Evolutionary conservation across 2,329 filamentous ascomycete species (phyloP).

Genomic region (Teratosphaeria viscida): DNA sequence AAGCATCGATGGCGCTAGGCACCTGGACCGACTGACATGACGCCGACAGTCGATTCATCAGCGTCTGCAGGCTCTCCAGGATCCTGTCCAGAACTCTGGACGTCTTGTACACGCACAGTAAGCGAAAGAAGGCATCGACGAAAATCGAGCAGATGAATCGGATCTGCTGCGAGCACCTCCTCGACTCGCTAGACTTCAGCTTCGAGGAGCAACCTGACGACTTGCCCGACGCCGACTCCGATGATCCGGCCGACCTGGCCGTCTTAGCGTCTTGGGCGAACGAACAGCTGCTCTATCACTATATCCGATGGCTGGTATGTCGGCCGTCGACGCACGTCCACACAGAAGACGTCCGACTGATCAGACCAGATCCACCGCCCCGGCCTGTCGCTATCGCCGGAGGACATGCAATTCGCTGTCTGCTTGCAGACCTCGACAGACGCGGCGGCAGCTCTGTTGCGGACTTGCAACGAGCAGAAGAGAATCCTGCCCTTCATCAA

Average conservation of each 20-base stretch:
- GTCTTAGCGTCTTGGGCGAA: conserved; percentile 3
- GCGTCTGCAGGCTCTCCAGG: conserved; percentile 3
- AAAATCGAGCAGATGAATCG: conserved; percentile 7
- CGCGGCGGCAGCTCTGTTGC: conserved; percentile 1
- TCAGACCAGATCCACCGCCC: conserved; percentile 4
- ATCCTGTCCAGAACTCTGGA: conserved; percentile 5
- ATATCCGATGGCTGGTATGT: conserved; percentile 5
- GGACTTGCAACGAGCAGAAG: neutral
- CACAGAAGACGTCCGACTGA: neutral
- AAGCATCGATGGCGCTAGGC: too few species aligned
- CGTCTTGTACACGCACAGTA: conserved; percentile 5
- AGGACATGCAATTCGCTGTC: conserved; percentile 2
- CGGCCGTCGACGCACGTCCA: neutral
- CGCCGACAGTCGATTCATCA: conserved; percentile 1
- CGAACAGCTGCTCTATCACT: conserved; percentile 6
- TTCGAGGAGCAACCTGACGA: conserved; percentile 4
- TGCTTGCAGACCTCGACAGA: conserved; percentile 5
- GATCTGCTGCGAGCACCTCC: conserved; percentile 6
- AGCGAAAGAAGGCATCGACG: conserved; percentile 3
- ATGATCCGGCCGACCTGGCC: conserved; percentile 3
- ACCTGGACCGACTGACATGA: too few species aligned
- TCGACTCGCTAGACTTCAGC: conserved; percentile 3
- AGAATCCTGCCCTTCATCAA: neutral
- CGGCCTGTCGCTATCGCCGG: conserved; percentile 1
- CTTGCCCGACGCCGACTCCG: conserved; percentile 3